Percentiles rank a stretch among this genome's conserved stretches.
These are phyloP conservation scores for Acer negundo DNA, from an alignment of 345 rosid species.

Conservation along the genomic window DNA sequence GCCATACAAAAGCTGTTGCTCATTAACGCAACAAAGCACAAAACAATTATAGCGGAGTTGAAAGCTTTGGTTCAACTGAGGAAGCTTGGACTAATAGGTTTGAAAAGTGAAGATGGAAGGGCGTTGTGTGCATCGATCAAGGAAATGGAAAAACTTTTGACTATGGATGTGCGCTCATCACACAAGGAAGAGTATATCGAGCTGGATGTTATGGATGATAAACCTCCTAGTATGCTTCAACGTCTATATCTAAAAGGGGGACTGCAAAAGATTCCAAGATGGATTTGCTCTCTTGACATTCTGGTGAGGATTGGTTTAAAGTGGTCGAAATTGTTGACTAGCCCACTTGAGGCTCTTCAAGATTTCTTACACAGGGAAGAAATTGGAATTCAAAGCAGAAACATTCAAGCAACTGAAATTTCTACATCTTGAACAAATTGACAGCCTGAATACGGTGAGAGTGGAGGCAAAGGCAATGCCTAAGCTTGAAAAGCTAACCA, in stretches of 20 bases:
- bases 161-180: neutral
- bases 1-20: constrained; percentile 1
- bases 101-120: neutral
- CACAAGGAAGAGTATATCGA: constrained; percentile 3
- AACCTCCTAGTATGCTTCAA: neutral
- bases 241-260: neutral
- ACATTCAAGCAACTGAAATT: constrained; percentile 6
- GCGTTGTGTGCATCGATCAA: constrained; percentile 4
- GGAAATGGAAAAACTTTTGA: constrained; percentile 8
- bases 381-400: neutral
- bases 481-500: neutral
- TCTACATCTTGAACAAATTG: neutral
- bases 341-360: constrained; percentile 1
- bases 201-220: neutral
- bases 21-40: neutral
- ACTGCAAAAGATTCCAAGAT: neutral
- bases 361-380: neutral
- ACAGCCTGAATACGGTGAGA: neutral
- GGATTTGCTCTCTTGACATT: constrained; percentile 10
- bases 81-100: constrained; percentile 15
- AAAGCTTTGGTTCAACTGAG: constrained; percentile 8
- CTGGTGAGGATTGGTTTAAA: neutral
- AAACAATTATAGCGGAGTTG: neutral
- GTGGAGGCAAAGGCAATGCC: no score
- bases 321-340: neutral